phyloP scores from a whole-genome alignment of 139 green algal species.

The Coelastrella sp. region DNA sequence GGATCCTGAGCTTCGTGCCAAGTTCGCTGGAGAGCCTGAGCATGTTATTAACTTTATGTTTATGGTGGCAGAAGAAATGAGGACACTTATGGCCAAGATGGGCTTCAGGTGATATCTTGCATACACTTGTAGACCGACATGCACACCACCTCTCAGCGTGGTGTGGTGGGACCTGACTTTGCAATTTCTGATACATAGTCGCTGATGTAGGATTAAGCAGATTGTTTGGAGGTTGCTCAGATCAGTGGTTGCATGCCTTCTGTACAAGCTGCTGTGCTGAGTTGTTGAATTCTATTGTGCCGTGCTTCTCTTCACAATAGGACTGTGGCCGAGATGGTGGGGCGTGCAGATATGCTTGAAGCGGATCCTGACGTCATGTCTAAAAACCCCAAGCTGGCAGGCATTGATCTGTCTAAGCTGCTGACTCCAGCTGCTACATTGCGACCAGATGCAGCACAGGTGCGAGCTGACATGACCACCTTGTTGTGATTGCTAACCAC shows the following conservation, averaged over 20 bases:
- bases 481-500: too few species aligned
- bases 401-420: conserved; percentile 87
- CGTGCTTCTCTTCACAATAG: too few species aligned
- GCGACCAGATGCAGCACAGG: conserved; percentile 85
- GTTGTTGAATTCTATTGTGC: too few species aligned
- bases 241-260: too few species aligned
- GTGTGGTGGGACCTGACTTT: too few species aligned
- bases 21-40: conserved; percentile 94
- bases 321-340: conserved; percentile 92
- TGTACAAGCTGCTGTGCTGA: too few species aligned
- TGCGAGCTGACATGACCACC: neutral
- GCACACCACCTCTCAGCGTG: too few species aligned
- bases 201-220: too few species aligned
- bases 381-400: conserved; percentile 80
- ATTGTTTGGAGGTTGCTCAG: too few species aligned
- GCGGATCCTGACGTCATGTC: conserved; percentile 73
- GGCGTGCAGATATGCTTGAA: conserved; percentile 74
- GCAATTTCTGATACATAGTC: too few species aligned
- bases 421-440: conserved; percentile 86
- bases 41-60: conserved; percentile 98
- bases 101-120: conserved; percentile 41
- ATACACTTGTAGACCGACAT: too few species aligned
- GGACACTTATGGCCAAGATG: conserved; percentile 85
- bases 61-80: conserved; percentile 95
- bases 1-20: conserved; percentile 95